phyloP scores from a whole-genome alignment of 2,329 filamentous ascomycete genomes.

The Microsporum ferrugineum region DNA sequence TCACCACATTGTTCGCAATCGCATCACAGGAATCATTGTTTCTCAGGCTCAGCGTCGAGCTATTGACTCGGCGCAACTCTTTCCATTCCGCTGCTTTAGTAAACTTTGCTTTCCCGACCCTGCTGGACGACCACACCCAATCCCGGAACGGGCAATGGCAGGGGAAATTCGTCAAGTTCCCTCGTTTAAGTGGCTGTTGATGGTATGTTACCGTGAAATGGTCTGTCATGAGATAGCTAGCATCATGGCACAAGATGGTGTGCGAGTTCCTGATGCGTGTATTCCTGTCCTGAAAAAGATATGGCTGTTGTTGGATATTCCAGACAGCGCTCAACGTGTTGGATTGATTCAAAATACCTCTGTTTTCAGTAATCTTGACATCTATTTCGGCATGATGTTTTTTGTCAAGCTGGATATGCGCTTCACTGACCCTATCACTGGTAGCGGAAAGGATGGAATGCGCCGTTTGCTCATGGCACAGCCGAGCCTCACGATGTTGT shows the following conservation, averaged over 20 bases:
- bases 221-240: slow-evolving; percentile 52
- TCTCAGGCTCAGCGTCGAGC: slow-evolving; percentile 45
- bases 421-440: slow-evolving; percentile 52
- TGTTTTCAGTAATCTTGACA: slow-evolving; percentile 49
- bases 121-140: slow-evolving; percentile 28
- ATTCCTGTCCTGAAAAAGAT: slow-evolving; percentile 48
- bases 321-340: slow-evolving; percentile 45
- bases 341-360: slow-evolving; percentile 42
- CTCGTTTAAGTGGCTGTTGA: slow-evolving; percentile 54
- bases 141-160: slow-evolving; percentile 24
- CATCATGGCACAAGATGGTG: slow-evolving; percentile 47
- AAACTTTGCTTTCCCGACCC: slow-evolving; percentile 51
- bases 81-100: slow-evolving; percentile 50
- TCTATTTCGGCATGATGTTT: slow-evolving; percentile 54
- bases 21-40: slow-evolving; percentile 49
- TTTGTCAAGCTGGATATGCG: slow-evolving; percentile 61
- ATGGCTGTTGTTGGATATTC: slow-evolving; percentile 62
- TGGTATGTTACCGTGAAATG: slow-evolving; percentile 50
- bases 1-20: slow-evolving; percentile 47
- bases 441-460: slow-evolving; percentile 41
- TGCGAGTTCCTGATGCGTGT: slow-evolving; percentile 43
- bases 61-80: slow-evolving; percentile 46
- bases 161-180: slow-evolving; percentile 44
- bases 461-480: slow-evolving; percentile 52
- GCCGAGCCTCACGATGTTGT: slow-evolving; percentile 45